Evolutionary conservation across 768 basidiomycete genomes (phyloP).

Genomic region (Lanmaoa rubissima): DNA sequence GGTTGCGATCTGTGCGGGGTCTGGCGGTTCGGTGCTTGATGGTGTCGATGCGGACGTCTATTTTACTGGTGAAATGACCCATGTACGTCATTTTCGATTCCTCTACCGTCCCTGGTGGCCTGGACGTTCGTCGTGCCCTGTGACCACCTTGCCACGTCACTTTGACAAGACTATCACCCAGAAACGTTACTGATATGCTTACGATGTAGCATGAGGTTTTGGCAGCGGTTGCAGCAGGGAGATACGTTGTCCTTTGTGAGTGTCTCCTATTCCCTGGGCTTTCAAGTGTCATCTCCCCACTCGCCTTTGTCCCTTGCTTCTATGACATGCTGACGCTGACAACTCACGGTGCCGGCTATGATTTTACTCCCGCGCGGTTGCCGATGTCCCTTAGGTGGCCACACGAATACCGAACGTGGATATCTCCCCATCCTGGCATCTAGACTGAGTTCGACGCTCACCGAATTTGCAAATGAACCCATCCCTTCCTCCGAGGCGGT

Average conservation of each 20-base stretch:
- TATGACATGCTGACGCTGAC: conserved; percentile 15
- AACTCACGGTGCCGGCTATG: conserved; percentile 16
- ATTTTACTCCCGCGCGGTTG: conserved; percentile 13
- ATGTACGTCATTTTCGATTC: conserved; percentile 49
- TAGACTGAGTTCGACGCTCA: conserved; percentile 56
- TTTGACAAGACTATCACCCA: not conserved
- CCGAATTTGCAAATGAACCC: conserved; percentile 29
- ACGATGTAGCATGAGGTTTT: conserved; percentile 77
- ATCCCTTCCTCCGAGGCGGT: not conserved
- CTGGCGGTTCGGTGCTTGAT: conserved; percentile 74
- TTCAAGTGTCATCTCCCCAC: not conserved
- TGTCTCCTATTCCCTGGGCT: not conserved
- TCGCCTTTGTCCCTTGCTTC: not conserved
- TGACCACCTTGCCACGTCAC: conserved; percentile 13
- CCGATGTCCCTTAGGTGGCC: conserved; percentile 58
- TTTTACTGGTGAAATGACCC: conserved; percentile 91
- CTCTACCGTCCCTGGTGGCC: conserved; percentile 1
- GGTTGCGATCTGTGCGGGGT: conserved; percentile 90
- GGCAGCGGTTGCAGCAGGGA: conserved; percentile 71
- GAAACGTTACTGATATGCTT: conserved; percentile 1
- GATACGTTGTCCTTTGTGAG: conserved; percentile 83
- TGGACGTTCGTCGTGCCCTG: not conserved
- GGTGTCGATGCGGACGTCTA: conserved; percentile 80
- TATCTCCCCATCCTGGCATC: conserved; percentile 76
- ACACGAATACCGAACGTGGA: conserved; percentile 94